These are phyloP conservation scores for Metschnikowia sp. DNA, from an alignment of 805 yeast species.

Conservation along the genomic window DNA sequence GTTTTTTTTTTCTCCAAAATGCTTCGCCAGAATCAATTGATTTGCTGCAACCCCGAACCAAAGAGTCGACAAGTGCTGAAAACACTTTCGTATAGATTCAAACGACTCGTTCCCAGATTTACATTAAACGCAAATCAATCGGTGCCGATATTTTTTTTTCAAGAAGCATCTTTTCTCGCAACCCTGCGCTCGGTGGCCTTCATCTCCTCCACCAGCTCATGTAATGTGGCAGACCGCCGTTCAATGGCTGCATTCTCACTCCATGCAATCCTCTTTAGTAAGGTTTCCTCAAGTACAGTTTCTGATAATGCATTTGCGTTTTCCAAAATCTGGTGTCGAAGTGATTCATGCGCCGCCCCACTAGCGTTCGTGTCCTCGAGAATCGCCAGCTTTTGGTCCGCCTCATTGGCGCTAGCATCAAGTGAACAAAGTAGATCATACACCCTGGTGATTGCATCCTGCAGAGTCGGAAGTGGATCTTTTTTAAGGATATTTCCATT, in stretches of 20 bases:
- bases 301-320: slow-evolving; percentile 8
- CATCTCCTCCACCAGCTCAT: slow-evolving; percentile 23
- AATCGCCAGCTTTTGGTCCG: slow-evolving; percentile 4
- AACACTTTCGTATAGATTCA: too few relatives aligned
- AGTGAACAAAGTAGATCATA: slow-evolving; percentile 19
- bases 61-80: too few relatives aligned
- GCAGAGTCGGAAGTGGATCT: slow-evolving; percentile 15
- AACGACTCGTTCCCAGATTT: not conserved
- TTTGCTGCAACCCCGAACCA: too few relatives aligned
- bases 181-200: slow-evolving; percentile 11
- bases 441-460: slow-evolving; percentile 17
- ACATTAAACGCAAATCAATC: not conserved
- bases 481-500: not conserved
- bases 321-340: not conserved
- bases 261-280: slow-evolving; percentile 5
- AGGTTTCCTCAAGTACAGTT: slow-evolving; percentile 17
- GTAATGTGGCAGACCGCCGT: slow-evolving; percentile 19
- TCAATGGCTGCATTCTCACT: slow-evolving; percentile 22
- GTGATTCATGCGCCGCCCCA: not conserved
- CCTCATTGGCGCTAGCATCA: slow-evolving; percentile 7
- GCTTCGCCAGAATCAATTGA: too few relatives aligned
- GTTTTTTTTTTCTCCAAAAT: too few relatives aligned
- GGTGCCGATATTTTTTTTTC: not conserved
- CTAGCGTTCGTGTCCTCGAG: not conserved
- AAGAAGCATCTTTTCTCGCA: not conserved